Conservation (phyloP, 768 basidiomycete genomes). For the Gyrodon lividus region DNA sequence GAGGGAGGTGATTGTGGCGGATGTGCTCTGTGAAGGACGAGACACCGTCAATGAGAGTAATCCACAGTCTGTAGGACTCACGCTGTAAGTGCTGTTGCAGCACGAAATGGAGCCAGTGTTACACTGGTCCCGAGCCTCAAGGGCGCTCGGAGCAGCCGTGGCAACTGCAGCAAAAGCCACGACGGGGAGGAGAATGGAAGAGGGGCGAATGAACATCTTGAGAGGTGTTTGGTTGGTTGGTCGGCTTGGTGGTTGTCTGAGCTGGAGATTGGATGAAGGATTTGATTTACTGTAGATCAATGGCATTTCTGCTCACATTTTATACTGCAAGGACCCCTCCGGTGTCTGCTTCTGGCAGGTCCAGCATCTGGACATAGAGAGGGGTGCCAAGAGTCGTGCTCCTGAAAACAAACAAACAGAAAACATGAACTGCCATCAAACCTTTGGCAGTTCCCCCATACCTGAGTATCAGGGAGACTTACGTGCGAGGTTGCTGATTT, state of each 20-base stretch:
- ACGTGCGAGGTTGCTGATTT: too few species aligned
- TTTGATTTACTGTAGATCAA: too few species aligned
- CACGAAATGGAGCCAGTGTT: slow-evolving; percentile 13
- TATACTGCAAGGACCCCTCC: background rate
- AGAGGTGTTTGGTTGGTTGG: background rate
- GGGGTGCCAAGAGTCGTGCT: too few species aligned
- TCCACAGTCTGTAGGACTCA: background rate
- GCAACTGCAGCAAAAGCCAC: too few species aligned
- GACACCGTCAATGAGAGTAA: background rate
- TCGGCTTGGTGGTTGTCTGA: background rate
- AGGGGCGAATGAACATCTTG: background rate
- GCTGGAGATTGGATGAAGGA: too few species aligned
- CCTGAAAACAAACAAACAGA: too few species aligned
- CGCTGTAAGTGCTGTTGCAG: slow-evolving; percentile 2
- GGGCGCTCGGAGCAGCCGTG: too few species aligned
- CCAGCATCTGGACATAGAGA: too few species aligned
- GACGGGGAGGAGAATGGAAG: too few species aligned
- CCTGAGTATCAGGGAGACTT: background rate
- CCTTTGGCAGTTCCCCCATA: too few species aligned
- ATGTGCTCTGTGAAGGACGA: background rate
- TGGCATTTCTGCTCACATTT: background rate
- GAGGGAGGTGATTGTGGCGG: background rate
- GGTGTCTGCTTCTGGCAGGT: too few species aligned
- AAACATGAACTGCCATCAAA: too few species aligned
- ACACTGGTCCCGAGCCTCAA: slow-evolving; percentile 3